Evolutionary conservation across 768 basidiomycete genomes (phyloP), one percentile per base, ranked within the genome.

Genomic region (Pulveroboletus ravenelii): DNA sequence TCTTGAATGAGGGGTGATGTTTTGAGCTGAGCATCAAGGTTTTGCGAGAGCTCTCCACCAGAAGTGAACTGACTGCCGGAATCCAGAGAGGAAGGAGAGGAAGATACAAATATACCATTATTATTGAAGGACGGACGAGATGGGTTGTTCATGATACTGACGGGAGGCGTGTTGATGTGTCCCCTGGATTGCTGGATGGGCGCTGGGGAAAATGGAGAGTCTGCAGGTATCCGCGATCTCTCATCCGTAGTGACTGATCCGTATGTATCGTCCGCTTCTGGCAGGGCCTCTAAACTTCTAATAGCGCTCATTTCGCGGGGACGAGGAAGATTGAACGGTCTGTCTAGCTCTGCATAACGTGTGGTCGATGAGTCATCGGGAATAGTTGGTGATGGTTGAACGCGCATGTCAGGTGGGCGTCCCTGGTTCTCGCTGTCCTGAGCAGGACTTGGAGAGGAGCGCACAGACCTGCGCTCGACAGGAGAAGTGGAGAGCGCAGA

Each of bases 51-150:
- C 37, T 85, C 84, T 37, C 67, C 59, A 51, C 72, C 73, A 13
- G 76, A 67, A 17, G 79, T 64, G 56, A 80, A 77, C 23, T 84
- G 83, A 57, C 84, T 86, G 45, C 78, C 82, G 10, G 89, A 90
- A 63, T 82, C 85, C 57, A 86, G 62, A 10, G 89, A 91, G 8
- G 89, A 90, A 17, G 89, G 89, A 2, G 89, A 91, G 3, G 82
- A 75, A 3, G 88, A 86, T 4, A 75, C 72, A 58, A 79, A 75
- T 27, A 74, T 70, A 27, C 74, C 73, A 15, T 64, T 73, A 39
- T 66, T 63, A 52, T 74, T 74, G 60, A 75, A 75, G 4, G 76
- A 72, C 8, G 77, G 67, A 41, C 71, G 69, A 35, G 70, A 66
- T 57, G 56, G 62, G 53, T 48, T 67, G 45, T 55, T 55, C 54